These are phyloP conservation scores for Tylopilus intermedius DNA, from an alignment of 768 basidiomycete species.

Conservation along the genomic window DNA sequence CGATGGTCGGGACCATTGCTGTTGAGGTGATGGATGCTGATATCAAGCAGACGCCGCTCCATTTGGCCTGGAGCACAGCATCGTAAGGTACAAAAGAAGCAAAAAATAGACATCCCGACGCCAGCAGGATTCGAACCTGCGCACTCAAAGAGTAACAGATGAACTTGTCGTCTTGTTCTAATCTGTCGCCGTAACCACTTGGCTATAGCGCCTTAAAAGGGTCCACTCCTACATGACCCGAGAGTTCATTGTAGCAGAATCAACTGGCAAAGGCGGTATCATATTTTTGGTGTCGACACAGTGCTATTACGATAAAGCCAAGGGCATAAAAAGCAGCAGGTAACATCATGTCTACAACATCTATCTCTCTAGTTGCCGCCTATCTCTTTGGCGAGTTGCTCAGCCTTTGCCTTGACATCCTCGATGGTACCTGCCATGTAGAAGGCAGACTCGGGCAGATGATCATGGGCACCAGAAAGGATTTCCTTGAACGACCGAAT, in stretches of 20 bases:
- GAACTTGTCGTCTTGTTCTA: slow-evolving; percentile 36
- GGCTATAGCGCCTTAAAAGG: slow-evolving; percentile 57
- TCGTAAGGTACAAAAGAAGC: neutral
- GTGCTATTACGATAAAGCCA: slow-evolving; percentile 10
- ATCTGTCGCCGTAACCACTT: slow-evolving; percentile 80
- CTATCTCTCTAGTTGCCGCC: slow-evolving; percentile 36
- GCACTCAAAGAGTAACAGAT: slow-evolving; percentile 69
- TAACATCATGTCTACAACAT: slow-evolving; percentile 14
- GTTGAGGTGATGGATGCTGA: slow-evolving; percentile 1
- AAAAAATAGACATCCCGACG: slow-evolving; percentile 34
- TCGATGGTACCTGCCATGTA: slow-evolving; percentile 98
- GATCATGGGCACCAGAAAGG: slow-evolving; percentile 82
- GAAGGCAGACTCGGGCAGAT: slow-evolving; percentile 92
- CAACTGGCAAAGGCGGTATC: slow-evolving; percentile 4
- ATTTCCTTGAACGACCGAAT: slow-evolving; percentile 98
- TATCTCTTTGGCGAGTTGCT: slow-evolving; percentile 95
- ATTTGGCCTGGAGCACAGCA: slow-evolving; percentile 16
- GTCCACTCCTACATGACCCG: too few relatives aligned
- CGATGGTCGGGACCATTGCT: slow-evolving; percentile 40
- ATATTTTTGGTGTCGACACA: slow-evolving; percentile 9
- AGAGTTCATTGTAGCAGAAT: too few relatives aligned
- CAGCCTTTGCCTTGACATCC: slow-evolving; percentile 96
- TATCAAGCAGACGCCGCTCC: neutral
- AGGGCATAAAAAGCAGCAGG: slow-evolving; percentile 2
- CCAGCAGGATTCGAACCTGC: slow-evolving; percentile 68